Evolutionary conservation across 140 eudicot species (phyloP).

Genomic region (Bidens hawaiensis): DNA sequence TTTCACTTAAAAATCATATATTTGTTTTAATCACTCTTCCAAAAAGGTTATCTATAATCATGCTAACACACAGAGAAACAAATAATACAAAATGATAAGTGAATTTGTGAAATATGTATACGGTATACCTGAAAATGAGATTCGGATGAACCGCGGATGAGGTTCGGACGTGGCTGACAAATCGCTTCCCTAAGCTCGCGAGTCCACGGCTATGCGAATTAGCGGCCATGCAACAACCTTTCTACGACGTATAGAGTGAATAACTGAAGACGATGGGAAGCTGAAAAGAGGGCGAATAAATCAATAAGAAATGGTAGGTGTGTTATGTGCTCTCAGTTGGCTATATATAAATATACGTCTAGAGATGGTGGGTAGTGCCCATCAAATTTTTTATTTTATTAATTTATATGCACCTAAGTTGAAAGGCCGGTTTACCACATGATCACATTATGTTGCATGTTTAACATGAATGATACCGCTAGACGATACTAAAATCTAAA

Average conservation of each 20-base stretch:
- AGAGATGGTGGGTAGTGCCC: neutral
- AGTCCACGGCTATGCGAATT: slow-evolving; percentile 37
- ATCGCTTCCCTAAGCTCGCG: slow-evolving; percentile 46
- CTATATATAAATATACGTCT: too few species aligned
- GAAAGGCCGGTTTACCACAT: neutral
- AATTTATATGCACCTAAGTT: neutral
- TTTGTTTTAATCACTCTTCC: too few species aligned
- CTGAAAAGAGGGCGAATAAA: slow-evolving; percentile 5
- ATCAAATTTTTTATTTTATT: neutral
- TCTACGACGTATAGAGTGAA: neutral
- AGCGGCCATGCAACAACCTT: slow-evolving; percentile 56
- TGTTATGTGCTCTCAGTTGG: neutral
- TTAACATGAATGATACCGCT: too few species aligned
- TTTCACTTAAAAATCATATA: too few species aligned
- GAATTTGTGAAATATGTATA: neutral
- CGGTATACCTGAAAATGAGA: slow-evolving; percentile 32
- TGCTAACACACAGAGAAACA: neutral
- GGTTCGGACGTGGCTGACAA: slow-evolving; percentile 47
- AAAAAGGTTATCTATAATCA: neutral
- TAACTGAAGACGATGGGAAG: neutral
- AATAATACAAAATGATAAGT: neutral
- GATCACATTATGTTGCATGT: too few species aligned
- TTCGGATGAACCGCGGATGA: slow-evolving; percentile 18
- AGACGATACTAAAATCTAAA: too few species aligned
- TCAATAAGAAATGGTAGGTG: slow-evolving; percentile 20